Conservation (phyloP, 495 filamentous ascomycete genomes). For the Tuber calosporum region DNA sequence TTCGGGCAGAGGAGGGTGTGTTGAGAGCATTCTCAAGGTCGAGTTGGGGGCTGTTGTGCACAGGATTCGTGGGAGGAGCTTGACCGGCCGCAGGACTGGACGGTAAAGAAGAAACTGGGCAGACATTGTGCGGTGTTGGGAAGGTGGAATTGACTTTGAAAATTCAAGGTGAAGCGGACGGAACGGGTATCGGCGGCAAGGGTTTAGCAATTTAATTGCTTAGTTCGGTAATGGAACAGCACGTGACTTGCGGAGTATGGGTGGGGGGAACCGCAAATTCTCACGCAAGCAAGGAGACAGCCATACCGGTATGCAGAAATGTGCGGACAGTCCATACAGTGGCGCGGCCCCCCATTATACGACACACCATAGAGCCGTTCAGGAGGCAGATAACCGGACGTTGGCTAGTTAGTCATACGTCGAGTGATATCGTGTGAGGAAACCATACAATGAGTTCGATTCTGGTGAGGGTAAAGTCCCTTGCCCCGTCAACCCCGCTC, state of each 20-base stretch:
- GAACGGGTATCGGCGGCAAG: not conserved
- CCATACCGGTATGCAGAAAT: not conserved
- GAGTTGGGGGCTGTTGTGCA: slow-evolving; percentile 28
- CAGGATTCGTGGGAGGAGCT: slow-evolving; percentile 23
- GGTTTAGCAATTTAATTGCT: not conserved
- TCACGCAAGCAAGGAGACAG: not conserved
- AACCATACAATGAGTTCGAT: no score
- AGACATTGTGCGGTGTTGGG: not conserved
- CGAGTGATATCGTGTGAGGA: not conserved
- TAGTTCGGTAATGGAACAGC: not conserved
- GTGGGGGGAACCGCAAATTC: not conserved
- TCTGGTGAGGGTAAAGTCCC: no score
- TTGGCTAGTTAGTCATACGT: not conserved
- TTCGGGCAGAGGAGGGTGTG: slow-evolving; percentile 28
- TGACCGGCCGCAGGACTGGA: slow-evolving; percentile 8
- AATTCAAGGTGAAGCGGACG: not conserved
- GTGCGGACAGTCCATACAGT: no score
- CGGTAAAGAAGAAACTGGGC: slow-evolving; percentile 16
- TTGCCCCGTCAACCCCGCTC: no score
- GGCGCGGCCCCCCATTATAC: not conserved
- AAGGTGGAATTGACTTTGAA: not conserved
- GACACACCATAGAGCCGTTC: not conserved
- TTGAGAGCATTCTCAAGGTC: slow-evolving; percentile 5
- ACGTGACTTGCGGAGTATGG: not conserved
- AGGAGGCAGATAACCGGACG: not conserved